Percentiles rank a stretch among this genome's conserved stretches.
phyloP scores from a whole-genome alignment of 306 rosid genomes.

The Cyclanthera cordifolia region DNA sequence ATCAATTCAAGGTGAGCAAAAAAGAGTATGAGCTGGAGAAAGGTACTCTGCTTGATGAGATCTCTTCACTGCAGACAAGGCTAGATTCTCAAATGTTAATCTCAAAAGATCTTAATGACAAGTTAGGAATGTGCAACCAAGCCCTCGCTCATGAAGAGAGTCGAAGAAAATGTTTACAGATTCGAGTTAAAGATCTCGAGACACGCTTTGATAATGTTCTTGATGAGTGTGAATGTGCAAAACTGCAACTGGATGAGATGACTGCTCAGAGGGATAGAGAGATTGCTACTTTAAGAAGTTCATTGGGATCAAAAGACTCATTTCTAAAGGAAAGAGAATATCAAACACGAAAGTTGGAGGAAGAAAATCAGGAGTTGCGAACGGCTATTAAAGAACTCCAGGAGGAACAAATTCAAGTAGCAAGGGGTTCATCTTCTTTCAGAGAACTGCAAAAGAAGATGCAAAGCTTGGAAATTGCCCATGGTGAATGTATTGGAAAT shows the following conservation, averaged over 20 bases:
- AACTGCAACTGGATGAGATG: slow-evolving; percentile 30
- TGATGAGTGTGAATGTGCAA: slow-evolving; percentile 32
- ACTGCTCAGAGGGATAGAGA: slow-evolving; percentile 40
- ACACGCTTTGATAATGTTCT: slow-evolving; percentile 21
- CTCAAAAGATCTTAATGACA: slow-evolving; percentile 44
- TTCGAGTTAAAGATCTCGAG: slow-evolving; percentile 47
- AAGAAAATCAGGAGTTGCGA: slow-evolving; percentile 49
- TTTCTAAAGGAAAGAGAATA: slow-evolving; percentile 45
- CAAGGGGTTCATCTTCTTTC: slow-evolving; percentile 50
- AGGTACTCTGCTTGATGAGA: slow-evolving; percentile 45
- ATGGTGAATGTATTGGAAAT: slow-evolving; percentile 34
- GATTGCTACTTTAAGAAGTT: slow-evolving; percentile 44
- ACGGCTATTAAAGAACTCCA: slow-evolving; percentile 48
- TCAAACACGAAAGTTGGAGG: slow-evolving; percentile 42
- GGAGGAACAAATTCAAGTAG: slow-evolving; percentile 67
- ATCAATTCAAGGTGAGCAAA: slow-evolving; percentile 34
- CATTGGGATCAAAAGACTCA: slow-evolving; percentile 44
- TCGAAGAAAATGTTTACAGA: slow-evolving; percentile 48
- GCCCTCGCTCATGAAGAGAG: slow-evolving; percentile 68
- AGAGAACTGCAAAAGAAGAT: slow-evolving; percentile 50
- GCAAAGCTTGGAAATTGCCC: slow-evolving; percentile 42
- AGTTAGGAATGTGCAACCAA: slow-evolving; percentile 41
- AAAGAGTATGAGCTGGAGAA: slow-evolving; percentile 60
- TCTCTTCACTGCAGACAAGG: slow-evolving; percentile 43
- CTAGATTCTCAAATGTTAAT: slow-evolving; percentile 50